Evolutionary conservation across 2,329 filamentous ascomycete genomes (phyloP).

Genomic region (Alternaria incomplexa): DNA sequence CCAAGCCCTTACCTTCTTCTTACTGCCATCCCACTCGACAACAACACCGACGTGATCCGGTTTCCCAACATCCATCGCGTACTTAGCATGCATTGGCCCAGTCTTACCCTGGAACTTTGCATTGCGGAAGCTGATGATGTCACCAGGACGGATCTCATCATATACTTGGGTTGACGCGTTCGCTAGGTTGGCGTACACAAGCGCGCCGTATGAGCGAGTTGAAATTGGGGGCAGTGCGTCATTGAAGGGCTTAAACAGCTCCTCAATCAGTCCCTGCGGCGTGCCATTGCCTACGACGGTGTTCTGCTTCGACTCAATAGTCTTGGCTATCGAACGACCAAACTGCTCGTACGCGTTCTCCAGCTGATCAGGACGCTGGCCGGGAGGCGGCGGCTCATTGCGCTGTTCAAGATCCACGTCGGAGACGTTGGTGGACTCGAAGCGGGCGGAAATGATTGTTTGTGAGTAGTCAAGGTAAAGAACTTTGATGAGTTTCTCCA

Average conservation of each 20-base stretch:
- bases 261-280: conserved; percentile 75
- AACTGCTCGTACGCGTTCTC: conserved; percentile 84
- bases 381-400: conserved; percentile 81
- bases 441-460: conserved; percentile 82
- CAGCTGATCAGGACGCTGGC: conserved; percentile 88
- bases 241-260: conserved; percentile 75
- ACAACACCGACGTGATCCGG: conserved; percentile 89
- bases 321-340: conserved; percentile 76
- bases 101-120: conserved; percentile 94
- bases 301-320: conserved; percentile 75
- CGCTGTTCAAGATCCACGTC: conserved; percentile 81
- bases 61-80: conserved; percentile 85
- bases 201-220: conserved; percentile 85
- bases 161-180: conserved; percentile 90
- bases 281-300: conserved; percentile 84
- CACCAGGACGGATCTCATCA: conserved; percentile 91
- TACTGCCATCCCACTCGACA: conserved; percentile 96
- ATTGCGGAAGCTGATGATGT: conserved; percentile 92
- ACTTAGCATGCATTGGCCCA: conserved; percentile 94
- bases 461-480: conserved; percentile 97
- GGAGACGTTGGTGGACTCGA: conserved; percentile 74
- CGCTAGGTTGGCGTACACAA: conserved; percentile 93
- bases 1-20: conserved; percentile 96
- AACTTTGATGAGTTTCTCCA: conserved; percentile 84
- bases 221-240: conserved; percentile 83